Percentiles rank a stretch among this genome's conserved stretches.
These are phyloP conservation scores for Candida broadrunensis DNA, from an alignment of 805 yeast species.

Conservation along the genomic window DNA sequence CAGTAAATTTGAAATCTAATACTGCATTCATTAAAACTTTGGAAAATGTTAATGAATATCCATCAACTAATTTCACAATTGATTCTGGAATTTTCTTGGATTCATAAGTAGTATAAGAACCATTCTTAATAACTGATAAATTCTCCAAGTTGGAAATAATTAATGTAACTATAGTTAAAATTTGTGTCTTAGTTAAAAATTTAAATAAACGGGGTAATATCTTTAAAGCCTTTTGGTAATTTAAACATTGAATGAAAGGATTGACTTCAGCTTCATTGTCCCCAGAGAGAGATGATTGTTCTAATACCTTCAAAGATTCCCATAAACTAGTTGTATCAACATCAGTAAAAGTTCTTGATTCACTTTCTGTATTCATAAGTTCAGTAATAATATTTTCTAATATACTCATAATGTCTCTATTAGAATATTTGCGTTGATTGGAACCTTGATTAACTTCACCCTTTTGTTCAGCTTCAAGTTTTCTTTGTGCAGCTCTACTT, in stretches of 20 bases:
- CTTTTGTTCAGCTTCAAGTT: conserved; percentile 29
- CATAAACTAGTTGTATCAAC: conserved; percentile 52
- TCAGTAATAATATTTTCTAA: conserved; percentile 78
- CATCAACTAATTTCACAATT: conserved; percentile 60
- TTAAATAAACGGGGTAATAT: conserved; percentile 85
- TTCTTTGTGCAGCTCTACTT: conserved; percentile 48
- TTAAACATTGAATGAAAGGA: conserved; percentile 79
- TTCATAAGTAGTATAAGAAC: conserved; percentile 68
- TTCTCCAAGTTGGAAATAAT: conserved; percentile 78
- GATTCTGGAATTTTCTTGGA: conserved; percentile 51
- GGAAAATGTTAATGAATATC: conserved; percentile 76
- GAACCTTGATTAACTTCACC: conserved; percentile 24
- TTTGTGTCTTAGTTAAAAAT: conserved; percentile 72
- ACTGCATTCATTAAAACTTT: conserved; percentile 82
- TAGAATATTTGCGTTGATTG: conserved; percentile 29
- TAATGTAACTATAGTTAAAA: conserved; percentile 71
- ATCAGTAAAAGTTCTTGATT: conserved; percentile 31
- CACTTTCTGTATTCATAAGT: conserved; percentile 76
- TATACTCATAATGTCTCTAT: conserved; percentile 52
- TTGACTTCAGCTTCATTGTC: conserved; percentile 49
- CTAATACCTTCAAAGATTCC: conserved; percentile 75
- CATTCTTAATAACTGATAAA: conserved; percentile 71
- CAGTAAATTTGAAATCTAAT: conserved; percentile 76
- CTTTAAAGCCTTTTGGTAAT: conserved; percentile 85
- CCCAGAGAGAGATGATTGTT: conserved; percentile 54